phyloP scores from a whole-genome alignment of 2,329 filamentous ascomycete species.

The Parafenestella ontariensis region DNA sequence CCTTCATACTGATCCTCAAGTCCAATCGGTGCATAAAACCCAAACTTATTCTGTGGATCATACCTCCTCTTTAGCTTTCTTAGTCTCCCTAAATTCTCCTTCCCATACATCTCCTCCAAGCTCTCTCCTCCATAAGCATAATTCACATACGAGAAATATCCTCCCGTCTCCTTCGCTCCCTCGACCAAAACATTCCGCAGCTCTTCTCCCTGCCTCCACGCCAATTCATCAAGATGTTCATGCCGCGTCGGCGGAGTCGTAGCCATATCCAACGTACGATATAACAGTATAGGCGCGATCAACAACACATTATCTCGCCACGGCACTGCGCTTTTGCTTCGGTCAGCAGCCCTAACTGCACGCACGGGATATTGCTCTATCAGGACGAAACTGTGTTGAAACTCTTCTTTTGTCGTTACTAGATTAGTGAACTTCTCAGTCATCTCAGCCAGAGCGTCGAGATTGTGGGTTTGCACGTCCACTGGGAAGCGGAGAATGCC shows the following conservation, averaged over 20 bases:
- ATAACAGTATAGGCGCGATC: neutral
- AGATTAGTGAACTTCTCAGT: neutral
- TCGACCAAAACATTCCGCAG: conserved; percentile 4
- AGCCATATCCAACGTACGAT: conserved; percentile 1
- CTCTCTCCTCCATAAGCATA: conserved; percentile 40
- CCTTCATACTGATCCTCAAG: neutral
- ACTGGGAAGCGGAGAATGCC: conserved; percentile 9
- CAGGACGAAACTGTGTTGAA: conserved; percentile 8
- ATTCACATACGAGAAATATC: conserved; percentile 37
- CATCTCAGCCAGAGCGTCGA: conserved; percentile 7
- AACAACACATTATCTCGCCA: neutral
- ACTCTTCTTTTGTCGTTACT: neutral
- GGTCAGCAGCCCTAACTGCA: neutral
- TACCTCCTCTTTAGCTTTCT: conserved; percentile 32
- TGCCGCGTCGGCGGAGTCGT: conserved; percentile 1
- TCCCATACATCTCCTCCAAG: conserved; percentile 35
- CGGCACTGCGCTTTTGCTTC: conserved; percentile 1
- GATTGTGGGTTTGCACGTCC: conserved; percentile 13
- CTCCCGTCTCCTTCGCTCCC: conserved; percentile 1
- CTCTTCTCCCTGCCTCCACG: neutral
- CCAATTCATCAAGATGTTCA: conserved; percentile 2
- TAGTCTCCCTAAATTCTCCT: conserved; percentile 32
- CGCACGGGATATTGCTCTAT: conserved; percentile 10
- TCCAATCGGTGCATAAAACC: conserved; percentile 26
- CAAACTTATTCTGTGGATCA: conserved; percentile 33